A percentile compares a stretch with the other conserved stretches of the same genome.
phyloP scores from a whole-genome alignment of 2,329 filamentous ascomycete genomes.

The Cordyceps militaris region DNA sequence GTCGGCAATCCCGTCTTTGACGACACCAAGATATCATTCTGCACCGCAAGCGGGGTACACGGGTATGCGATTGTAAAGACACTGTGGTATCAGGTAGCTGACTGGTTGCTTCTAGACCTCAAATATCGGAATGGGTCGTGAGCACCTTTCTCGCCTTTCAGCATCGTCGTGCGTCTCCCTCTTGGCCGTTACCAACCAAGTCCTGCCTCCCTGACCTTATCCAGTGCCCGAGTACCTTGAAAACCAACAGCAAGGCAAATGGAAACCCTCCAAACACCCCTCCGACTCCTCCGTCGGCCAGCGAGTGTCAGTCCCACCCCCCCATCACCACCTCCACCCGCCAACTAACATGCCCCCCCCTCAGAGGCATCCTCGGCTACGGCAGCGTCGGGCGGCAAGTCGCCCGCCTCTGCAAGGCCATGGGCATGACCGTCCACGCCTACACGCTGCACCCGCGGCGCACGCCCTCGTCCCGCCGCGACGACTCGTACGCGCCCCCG shows the following conservation, averaged over 20 bases:
- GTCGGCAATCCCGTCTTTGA: slow-evolving; percentile 39
- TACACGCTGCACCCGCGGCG: slow-evolving; percentile 65
- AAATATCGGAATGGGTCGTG: slow-evolving; percentile 52
- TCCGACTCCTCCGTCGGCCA: slow-evolving; percentile 39
- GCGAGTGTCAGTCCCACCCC: slow-evolving; percentile 36
- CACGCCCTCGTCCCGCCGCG: slow-evolving; percentile 57
- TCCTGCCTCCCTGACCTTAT: too few relatives aligned
- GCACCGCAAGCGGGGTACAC: slow-evolving; percentile 51
- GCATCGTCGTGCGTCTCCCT: slow-evolving; percentile 34
- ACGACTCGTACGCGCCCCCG: slow-evolving; percentile 60
- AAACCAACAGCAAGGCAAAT: slow-evolving; percentile 35
- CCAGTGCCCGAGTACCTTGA: slow-evolving; percentile 40
- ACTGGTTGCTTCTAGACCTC: slow-evolving; percentile 32
- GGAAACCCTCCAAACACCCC: slow-evolving; percentile 29
- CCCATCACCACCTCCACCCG: too few relatives aligned
- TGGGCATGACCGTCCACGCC: slow-evolving; percentile 67
- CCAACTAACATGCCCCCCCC: not conserved
- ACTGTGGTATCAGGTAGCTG: not conserved
- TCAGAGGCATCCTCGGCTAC: slow-evolving; percentile 47
- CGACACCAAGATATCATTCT: slow-evolving; percentile 44
- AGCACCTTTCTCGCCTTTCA: slow-evolving; percentile 43
- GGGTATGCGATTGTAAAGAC: slow-evolving; percentile 31
- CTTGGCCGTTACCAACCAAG: not conserved
- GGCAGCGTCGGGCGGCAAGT: slow-evolving; percentile 47
- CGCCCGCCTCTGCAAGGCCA: slow-evolving; percentile 50